phyloP scores from a whole-genome alignment of 371 early-diverging fungal species.

The Mucor irregularis region DNA sequence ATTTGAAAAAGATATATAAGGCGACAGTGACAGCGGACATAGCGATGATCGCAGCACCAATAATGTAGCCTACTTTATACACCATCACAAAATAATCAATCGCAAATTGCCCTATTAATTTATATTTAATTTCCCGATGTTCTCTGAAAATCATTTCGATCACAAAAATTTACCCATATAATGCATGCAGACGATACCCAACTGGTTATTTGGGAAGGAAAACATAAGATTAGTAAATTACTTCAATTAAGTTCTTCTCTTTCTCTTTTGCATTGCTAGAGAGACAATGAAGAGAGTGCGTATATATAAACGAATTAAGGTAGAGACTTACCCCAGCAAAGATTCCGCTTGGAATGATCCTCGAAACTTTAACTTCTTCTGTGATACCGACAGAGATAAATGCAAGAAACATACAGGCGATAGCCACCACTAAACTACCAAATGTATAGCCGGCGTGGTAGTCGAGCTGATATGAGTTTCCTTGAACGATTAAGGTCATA shows the following conservation, averaged over 20 bases:
- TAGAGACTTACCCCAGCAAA: conserved; percentile 50
- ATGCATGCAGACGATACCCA: conserved; percentile 47
- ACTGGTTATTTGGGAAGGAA: conserved; percentile 8
- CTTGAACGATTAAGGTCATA: conserved; percentile 16
- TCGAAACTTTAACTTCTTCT: conserved; percentile 32
- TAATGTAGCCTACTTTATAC: conserved; percentile 31
- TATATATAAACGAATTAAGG: too few species aligned
- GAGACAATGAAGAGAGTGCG: too few species aligned
- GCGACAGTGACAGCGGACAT: conserved; percentile 40
- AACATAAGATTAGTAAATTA: neutral
- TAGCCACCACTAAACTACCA: conserved; percentile 39
- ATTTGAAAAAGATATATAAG: conserved; percentile 45
- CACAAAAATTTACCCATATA: conserved; percentile 45
- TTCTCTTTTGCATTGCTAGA: too few species aligned
- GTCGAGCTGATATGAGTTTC: conserved; percentile 29
- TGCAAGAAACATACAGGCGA: conserved; percentile 43
- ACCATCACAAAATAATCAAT: conserved; percentile 36
- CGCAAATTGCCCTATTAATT: conserved; percentile 43
- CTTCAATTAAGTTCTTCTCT: too few species aligned
- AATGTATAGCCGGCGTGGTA: conserved; percentile 46
- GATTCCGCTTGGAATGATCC: conserved; percentile 44
- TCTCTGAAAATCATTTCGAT: too few species aligned
- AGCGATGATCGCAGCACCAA: conserved; percentile 42
- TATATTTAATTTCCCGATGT: too few species aligned
- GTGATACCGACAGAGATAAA: conserved; percentile 48